Percentiles rank a stretch among this genome's conserved stretches.
Conservation (phyloP, 441 rosid species). For the Hura crepitans region DNA sequence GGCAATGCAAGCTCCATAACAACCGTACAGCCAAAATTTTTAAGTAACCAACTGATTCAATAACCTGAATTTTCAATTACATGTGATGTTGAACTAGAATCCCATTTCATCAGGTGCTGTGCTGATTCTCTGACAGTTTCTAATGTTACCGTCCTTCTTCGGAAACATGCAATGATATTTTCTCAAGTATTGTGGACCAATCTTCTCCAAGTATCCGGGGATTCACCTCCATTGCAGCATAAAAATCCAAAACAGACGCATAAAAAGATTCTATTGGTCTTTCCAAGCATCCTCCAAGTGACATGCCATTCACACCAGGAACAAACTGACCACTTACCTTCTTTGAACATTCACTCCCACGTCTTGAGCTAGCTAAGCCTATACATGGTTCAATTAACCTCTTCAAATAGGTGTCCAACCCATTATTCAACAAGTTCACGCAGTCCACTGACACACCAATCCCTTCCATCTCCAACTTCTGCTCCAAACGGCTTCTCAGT, state of each 20-base stretch:
- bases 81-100: constrained; percentile 10
- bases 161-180: constrained; percentile 37
- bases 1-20: constrained; percentile 1
- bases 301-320: constrained; percentile 19
- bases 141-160: constrained; percentile 36
- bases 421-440: constrained; percentile 61
- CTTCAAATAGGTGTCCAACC: constrained; percentile 57
- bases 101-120: constrained; percentile 10
- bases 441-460: constrained; percentile 43
- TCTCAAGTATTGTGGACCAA: constrained; percentile 72
- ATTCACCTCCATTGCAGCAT: constrained; percentile 59
- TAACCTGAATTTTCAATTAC: constrained; percentile 17
- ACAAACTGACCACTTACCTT: constrained; percentile 17
- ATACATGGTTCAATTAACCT: constrained; percentile 65
- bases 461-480: constrained; percentile 57
- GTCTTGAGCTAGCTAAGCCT: constrained; percentile 43
- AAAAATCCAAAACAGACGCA: constrained; percentile 53
- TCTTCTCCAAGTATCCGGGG: constrained; percentile 70
- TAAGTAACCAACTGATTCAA: constrained; percentile 22
- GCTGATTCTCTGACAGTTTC: constrained; percentile 9
- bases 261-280: constrained; percentile 24
- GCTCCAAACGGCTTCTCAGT: constrained; percentile 51
- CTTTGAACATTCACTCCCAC: constrained; percentile 28
- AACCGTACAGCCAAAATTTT: constrained; percentile 25
- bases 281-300: constrained; percentile 25